These are phyloP conservation scores for Zygoascus meyerae DNA, from an alignment of 1,139 yeast genomes.

Conservation along the genomic window DNA sequence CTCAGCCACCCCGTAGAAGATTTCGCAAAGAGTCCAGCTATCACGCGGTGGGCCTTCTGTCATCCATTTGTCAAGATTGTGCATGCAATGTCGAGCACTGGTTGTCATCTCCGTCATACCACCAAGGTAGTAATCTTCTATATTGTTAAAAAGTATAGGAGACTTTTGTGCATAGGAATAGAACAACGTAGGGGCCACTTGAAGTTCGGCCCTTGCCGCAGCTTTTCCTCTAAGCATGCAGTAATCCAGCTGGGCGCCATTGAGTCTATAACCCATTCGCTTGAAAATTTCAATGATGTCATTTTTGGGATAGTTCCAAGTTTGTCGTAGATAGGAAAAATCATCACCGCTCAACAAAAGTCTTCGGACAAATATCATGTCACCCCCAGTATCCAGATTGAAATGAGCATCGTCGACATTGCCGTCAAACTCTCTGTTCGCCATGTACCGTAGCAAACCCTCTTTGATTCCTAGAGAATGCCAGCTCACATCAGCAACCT, in stretches of 20 bases:
- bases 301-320: constrained; percentile 44
- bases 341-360: constrained; percentile 31
- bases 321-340: constrained; percentile 29
- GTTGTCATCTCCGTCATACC: constrained; percentile 44
- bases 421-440: constrained; percentile 47
- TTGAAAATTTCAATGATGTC: constrained; percentile 37
- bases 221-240: constrained; percentile 50
- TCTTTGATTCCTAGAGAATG: constrained; percentile 50
- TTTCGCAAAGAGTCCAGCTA: constrained; percentile 43
- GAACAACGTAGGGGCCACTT: constrained; percentile 30
- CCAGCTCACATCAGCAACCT: constrained; percentile 57
- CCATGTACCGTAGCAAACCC: constrained; percentile 46
- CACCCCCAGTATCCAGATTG: constrained; percentile 54
- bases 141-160: constrained; percentile 39
- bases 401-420: constrained; percentile 44
- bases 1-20: constrained; percentile 28
- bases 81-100: constrained; percentile 38
- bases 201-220: constrained; percentile 42
- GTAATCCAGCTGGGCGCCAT: constrained; percentile 31
- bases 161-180: constrained; percentile 35
- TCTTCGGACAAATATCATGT: constrained; percentile 42
- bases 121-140: constrained; percentile 47
- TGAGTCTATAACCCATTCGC: constrained; percentile 32
- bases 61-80: constrained; percentile 40
- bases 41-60: constrained; percentile 27